These are phyloP conservation scores for Lyophyllum decastes DNA, from an alignment of 768 basidiomycete species.

Conservation along the genomic window DNA sequence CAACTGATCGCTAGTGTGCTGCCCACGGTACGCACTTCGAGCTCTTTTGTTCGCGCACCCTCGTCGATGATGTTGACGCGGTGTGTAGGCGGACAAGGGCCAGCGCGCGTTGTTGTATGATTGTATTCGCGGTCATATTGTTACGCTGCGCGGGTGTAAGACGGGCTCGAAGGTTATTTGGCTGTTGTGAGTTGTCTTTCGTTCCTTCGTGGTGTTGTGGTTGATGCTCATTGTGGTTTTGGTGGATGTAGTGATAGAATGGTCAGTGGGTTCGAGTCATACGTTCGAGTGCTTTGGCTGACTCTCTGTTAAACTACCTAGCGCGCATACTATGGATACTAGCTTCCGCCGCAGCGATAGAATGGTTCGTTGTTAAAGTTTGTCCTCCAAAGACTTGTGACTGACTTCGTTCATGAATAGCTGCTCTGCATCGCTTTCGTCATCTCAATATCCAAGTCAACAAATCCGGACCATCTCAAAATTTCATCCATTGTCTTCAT, in stretches of 20 bases:
- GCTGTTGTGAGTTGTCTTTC: slow-evolving; percentile 58
- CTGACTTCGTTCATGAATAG: background rate
- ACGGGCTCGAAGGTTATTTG: slow-evolving; percentile 92
- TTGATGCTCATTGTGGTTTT: background rate
- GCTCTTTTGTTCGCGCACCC: background rate
- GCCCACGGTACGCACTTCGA: slow-evolving; percentile 56
- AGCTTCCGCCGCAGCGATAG: background rate
- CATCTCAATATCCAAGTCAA: slow-evolving; percentile 5
- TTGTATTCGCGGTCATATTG: slow-evolving; percentile 85
- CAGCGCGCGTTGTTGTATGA: slow-evolving; percentile 82
- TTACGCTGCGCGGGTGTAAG: slow-evolving; percentile 88
- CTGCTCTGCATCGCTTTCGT: background rate
- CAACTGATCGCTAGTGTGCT: slow-evolving; percentile 83
- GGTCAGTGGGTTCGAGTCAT: slow-evolving; percentile 24
- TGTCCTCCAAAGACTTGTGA: no score
- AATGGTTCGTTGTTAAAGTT: no score
- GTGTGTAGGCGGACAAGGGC: slow-evolving; percentile 75
- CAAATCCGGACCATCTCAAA: background rate
- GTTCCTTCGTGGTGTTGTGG: background rate
- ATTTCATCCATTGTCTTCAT: background rate
- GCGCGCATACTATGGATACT: slow-evolving; percentile 50
- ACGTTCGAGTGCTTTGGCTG: background rate
- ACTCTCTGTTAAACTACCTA: slow-evolving; percentile 21
- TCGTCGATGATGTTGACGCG: background rate
- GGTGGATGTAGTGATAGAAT: slow-evolving; percentile 37